phyloP scores from a whole-genome alignment of 2,329 filamentous ascomycete genomes.

The Xylariales sp. region DNA sequence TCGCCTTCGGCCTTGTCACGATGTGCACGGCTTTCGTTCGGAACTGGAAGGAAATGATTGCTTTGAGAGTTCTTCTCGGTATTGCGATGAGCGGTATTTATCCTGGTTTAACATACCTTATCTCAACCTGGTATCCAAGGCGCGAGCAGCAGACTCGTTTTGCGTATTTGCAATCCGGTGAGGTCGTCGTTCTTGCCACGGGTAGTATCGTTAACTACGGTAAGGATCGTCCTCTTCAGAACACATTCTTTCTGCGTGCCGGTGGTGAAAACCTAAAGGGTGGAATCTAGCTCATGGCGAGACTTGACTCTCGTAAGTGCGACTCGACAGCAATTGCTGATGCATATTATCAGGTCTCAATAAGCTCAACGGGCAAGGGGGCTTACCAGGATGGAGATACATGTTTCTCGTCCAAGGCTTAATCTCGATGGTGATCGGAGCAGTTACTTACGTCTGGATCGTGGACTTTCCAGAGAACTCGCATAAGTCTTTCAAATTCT shows the following conservation, averaged over 20 bases:
- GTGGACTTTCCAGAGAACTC: slow-evolving; percentile 63
- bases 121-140: slow-evolving; percentile 59
- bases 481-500: slow-evolving; percentile 51
- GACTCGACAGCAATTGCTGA: too few relatives aligned
- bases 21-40: slow-evolving; percentile 64
- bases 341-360: too few relatives aligned
- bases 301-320: too few relatives aligned
- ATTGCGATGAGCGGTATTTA: slow-evolving; percentile 55
- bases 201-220: slow-evolving; percentile 65
- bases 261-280: too few relatives aligned
- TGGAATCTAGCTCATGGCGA: too few relatives aligned
- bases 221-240: too few relatives aligned
- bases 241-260: too few relatives aligned
- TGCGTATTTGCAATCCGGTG: slow-evolving; percentile 58
- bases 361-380: slow-evolving; percentile 49
- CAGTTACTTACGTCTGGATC: slow-evolving; percentile 65
- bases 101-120: slow-evolving; percentile 46
- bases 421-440: slow-evolving; percentile 54
- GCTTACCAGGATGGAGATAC: slow-evolving; percentile 61
- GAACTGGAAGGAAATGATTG: slow-evolving; percentile 67
- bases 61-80: slow-evolving; percentile 59
- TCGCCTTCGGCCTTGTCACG: slow-evolving; percentile 57
- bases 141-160: slow-evolving; percentile 62
- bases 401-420: slow-evolving; percentile 65
- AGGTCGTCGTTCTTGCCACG: slow-evolving; percentile 61